Conservation (phyloP, 2,329 filamentous ascomycete genomes). For the Pestalotiopsis sp. region DNA sequence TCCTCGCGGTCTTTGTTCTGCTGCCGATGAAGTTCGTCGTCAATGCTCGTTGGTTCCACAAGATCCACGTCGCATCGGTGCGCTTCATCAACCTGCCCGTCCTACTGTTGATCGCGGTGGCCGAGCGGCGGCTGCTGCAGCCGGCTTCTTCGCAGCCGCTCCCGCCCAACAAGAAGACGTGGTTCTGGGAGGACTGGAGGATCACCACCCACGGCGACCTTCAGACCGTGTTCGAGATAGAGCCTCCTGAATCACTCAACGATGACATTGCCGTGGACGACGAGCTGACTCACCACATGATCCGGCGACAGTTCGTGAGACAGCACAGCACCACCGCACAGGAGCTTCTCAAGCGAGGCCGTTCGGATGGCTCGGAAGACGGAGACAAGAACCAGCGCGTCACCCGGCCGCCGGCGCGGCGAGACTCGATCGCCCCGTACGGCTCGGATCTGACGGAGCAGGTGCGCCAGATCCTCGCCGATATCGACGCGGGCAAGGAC, state of each 20-base stretch:
- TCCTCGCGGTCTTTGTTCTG: constrained; percentile 73
- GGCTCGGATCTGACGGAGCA: constrained; percentile 51
- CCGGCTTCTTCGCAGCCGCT: constrained; percentile 27
- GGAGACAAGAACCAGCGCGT: constrained; percentile 16
- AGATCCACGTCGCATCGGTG: constrained; percentile 80
- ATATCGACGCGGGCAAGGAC: constrained; percentile 48
- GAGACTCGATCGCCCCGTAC: constrained; percentile 58
- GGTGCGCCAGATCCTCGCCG: constrained; percentile 50
- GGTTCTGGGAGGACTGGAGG: constrained; percentile 69
- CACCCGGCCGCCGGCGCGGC: constrained; percentile 41
- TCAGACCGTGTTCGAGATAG: constrained; percentile 71
- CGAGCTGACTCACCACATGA: constrained; percentile 59
- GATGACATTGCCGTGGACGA: constrained; percentile 62
- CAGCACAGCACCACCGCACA: constrained; percentile 41
- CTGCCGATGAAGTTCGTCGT: constrained; percentile 79
- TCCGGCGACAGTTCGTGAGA: constrained; percentile 57
- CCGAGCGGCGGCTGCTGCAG: constrained; percentile 74
- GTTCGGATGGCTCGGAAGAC: constrained; percentile 13
- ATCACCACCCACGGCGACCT: constrained; percentile 74
- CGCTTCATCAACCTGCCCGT: constrained; percentile 76
- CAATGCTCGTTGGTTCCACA: constrained; percentile 86
- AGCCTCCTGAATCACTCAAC: constrained; percentile 64
- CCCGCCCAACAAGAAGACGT: constrained; percentile 24
- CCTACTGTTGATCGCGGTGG: constrained; percentile 69
- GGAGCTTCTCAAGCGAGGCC: constrained; percentile 14